Evolutionary conservation across 192 early-diverging fungal genomes (phyloP), one percentile per base, ranked within the genome.

Genomic region (Oehlia diaphana): DNA sequence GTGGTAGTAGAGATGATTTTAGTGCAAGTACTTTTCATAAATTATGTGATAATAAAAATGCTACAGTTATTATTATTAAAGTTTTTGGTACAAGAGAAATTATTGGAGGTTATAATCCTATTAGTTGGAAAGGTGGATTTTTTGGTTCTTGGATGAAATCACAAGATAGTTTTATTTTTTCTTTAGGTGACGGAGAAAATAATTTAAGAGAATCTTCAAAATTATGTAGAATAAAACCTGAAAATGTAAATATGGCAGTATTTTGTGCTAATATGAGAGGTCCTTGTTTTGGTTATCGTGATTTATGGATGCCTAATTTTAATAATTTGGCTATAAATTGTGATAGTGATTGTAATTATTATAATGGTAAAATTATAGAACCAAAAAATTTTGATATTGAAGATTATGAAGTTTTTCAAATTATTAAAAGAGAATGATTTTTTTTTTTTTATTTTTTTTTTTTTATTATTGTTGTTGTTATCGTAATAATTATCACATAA

Each of bases 151-250:
- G 62, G 58, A 23, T 37, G 19, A 75, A 42, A 39, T 19, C 74
- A 35, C 12, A n/a, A 13, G 74, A 75, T 63, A 75, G 74, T 75
- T 75, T 75, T 75, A 63, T 75, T 63, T 75, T 75, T 75, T 74
- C 49, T 49, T 31, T 74, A 4, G 66, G 66, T 16, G 72, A 53
- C 19, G 26, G n/a, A 19, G 53, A 74, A 63, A 63, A 47, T 39
- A 75, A 75, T 63, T 37, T 39, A 42, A 35, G 37, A 12, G 31
- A 75, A 39, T 63, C 39, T 12, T 5, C 53, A 58, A 63, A 63
- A 35, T 23, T 75, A 16, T 37, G 61, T 62, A 61, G 61, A 42
- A 63, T 75, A 7, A 63, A 3, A 75, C 53, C 13, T 21, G 33
- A 63, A 39, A 10, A 75, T 75, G 33, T n/a, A 42, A 39, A 13